phyloP scores from a whole-genome alignment of 345 rosid species.

The Eucalyptus brandiana region DNA sequence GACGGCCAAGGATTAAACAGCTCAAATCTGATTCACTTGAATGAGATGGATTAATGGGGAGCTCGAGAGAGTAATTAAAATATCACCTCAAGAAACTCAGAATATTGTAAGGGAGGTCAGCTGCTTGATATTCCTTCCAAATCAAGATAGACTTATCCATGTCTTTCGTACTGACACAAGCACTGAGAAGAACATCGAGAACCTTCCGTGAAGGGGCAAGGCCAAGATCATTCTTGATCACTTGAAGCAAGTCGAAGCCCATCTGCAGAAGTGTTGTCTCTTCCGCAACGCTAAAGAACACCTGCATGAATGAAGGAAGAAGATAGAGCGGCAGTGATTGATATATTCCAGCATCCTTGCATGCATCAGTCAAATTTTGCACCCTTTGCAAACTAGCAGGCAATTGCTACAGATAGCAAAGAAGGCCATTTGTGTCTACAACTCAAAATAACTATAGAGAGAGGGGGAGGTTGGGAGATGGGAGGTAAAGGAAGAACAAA shows the following conservation, averaged over 20 bases:
- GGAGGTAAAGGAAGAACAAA: background rate
- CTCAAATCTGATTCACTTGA: background rate
- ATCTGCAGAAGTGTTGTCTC: too few relatives aligned
- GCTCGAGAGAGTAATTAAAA: background rate
- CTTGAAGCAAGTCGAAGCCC: background rate
- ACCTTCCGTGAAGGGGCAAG: conserved; percentile 54
- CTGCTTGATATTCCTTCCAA: conserved; percentile 60
- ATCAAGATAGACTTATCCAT: conserved; percentile 22
- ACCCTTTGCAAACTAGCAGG: too few relatives aligned
- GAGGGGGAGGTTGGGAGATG: background rate
- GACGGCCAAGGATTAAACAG: background rate
- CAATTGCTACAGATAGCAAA: too few relatives aligned
- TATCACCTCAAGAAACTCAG: conserved; percentile 45
- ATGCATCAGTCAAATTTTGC: too few relatives aligned
- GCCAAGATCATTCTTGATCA: conserved; percentile 49
- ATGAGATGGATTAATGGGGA: background rate
- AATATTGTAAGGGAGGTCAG: conserved; percentile 48
- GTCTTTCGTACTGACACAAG: conserved; percentile 56
- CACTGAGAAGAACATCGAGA: conserved; percentile 69
- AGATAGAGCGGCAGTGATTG: too few relatives aligned
- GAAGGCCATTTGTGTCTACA: too few relatives aligned
- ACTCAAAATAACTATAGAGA: too few relatives aligned
- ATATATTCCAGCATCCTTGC: too few relatives aligned
- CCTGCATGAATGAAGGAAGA: too few relatives aligned
- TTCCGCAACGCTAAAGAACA: too few relatives aligned